Percentiles rank a stretch among this genome's conserved stretches.
phyloP scores from a whole-genome alignment of 257 asterid species.

The Linaria vulgaris region DNA sequence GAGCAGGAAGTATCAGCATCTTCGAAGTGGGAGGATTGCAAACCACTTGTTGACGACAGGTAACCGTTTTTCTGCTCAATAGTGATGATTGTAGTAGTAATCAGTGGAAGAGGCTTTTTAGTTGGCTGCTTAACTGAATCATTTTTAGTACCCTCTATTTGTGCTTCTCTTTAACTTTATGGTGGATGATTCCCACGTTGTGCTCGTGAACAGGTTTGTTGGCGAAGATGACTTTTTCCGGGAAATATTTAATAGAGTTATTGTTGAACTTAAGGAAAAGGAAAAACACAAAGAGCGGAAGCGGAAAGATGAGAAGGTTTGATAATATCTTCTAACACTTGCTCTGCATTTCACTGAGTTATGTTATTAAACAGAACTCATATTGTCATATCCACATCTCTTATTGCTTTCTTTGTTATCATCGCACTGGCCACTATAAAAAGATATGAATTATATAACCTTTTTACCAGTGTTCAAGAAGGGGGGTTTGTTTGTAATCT shows the following conservation, averaged over 20 bases:
- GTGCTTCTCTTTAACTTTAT: neutral
- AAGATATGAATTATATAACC: no score
- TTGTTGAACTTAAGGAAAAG: slow-evolving; percentile 62
- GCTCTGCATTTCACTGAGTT: slow-evolving; percentile 2
- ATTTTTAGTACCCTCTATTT: neutral
- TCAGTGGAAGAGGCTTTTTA: no score
- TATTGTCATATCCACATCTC: neutral
- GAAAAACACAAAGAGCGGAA: slow-evolving; percentile 77
- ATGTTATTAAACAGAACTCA: neutral
- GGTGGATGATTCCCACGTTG: neutral
- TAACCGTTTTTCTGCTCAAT: slow-evolving; percentile 25
- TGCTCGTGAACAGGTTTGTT: slow-evolving; percentile 54
- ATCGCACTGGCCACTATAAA: no score
- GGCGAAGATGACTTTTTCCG: slow-evolving; percentile 66
- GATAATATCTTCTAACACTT: slow-evolving; percentile 17
- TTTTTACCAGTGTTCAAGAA: no score
- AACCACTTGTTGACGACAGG: slow-evolving; percentile 70
- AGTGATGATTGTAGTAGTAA: slow-evolving; percentile 9
- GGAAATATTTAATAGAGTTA: slow-evolving; percentile 62
- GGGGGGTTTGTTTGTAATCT: no score
- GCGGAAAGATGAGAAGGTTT: slow-evolving; percentile 86
- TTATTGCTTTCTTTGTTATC: neutral
- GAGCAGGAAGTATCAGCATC: slow-evolving; percentile 69
- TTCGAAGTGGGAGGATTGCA: slow-evolving; percentile 85
- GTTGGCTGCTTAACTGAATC: slow-evolving; percentile 4